These are phyloP conservation scores for Pleurotus tuoliensis DNA, from an alignment of 768 basidiomycete species.

Conservation along the genomic window DNA sequence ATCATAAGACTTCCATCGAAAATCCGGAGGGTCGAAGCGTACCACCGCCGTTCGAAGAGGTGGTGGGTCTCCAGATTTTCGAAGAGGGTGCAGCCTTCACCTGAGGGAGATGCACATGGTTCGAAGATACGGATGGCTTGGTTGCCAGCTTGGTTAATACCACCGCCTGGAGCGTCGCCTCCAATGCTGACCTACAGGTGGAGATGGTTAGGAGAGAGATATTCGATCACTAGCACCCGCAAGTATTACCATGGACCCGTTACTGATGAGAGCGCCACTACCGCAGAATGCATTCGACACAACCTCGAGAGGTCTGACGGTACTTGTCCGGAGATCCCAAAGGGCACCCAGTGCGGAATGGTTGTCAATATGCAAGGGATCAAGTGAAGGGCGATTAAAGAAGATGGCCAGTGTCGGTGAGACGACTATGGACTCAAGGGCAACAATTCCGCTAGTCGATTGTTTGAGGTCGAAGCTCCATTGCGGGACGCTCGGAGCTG, in stretches of 20 bases:
- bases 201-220: not conserved
- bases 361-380: constrained; percentile 23
- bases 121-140: constrained; percentile 20
- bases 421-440: constrained; percentile 22
- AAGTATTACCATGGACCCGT: constrained; percentile 25
- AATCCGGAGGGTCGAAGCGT: constrained; percentile 18
- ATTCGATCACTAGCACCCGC: too few relatives aligned
- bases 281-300: constrained; percentile 29
- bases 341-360: constrained; percentile 21
- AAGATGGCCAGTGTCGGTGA: constrained; percentile 21
- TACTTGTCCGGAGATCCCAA: constrained; percentile 19
- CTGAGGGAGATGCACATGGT: constrained; percentile 18
- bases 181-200: constrained; percentile 16
- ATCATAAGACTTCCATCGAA: constrained; percentile 18
- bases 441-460: constrained; percentile 20
- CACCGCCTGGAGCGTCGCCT: constrained; percentile 8
- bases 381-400: constrained; percentile 11
- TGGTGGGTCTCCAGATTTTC: constrained; percentile 18
- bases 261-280: constrained; percentile 25
- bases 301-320: constrained; percentile 17
- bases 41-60: constrained; percentile 18
- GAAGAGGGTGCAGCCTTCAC: constrained; percentile 18
- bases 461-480: constrained; percentile 22
- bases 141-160: not conserved
- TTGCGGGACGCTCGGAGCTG: constrained; percentile 9